Evolutionary conservation across 2,329 filamentous ascomycete species (phyloP).

Genomic region (Catunica adiposa): DNA sequence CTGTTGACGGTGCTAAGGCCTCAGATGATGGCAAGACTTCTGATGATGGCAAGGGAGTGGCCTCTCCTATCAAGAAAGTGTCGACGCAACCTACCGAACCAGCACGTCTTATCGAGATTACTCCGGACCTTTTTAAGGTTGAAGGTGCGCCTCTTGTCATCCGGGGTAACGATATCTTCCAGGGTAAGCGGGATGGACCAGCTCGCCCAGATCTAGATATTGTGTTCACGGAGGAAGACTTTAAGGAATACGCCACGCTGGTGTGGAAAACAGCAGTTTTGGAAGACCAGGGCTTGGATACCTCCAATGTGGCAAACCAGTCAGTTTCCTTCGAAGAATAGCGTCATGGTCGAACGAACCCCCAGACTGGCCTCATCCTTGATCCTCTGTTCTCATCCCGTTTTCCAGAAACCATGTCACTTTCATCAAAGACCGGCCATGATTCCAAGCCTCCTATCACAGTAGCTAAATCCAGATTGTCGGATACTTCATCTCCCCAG

Average conservation of each 20-base stretch:
- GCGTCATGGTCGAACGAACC: too few species aligned
- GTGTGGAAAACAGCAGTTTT: slow-evolving; percentile 8
- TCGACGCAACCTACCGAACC: not conserved
- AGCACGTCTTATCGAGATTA: slow-evolving; percentile 7
- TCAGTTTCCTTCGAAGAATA: not conserved
- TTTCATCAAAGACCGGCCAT: too few species aligned
- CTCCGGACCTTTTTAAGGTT: slow-evolving; percentile 16
- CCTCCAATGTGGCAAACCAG: not conserved
- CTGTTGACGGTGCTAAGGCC: too few species aligned
- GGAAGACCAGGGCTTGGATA: not conserved
- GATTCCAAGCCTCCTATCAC: too few species aligned
- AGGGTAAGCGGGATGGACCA: not conserved
- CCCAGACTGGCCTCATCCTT: too few species aligned
- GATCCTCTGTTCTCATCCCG: too few species aligned
- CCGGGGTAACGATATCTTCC: slow-evolving; percentile 7
- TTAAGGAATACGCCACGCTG: slow-evolving; percentile 5
- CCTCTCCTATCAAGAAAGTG: slow-evolving; percentile 5
- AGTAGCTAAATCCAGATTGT: too few species aligned
- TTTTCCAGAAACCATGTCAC: too few species aligned
- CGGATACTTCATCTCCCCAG: too few species aligned
- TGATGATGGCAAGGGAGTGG: not conserved
- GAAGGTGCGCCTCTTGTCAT: slow-evolving; percentile 5
- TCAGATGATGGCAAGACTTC: not conserved
- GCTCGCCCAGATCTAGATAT: slow-evolving; percentile 7
- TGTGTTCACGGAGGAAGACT: slow-evolving; percentile 9